These are phyloP conservation scores for Penicillium janthinellum DNA, from an alignment of 2,329 filamentous ascomycete species.

Conservation along the genomic window DNA sequence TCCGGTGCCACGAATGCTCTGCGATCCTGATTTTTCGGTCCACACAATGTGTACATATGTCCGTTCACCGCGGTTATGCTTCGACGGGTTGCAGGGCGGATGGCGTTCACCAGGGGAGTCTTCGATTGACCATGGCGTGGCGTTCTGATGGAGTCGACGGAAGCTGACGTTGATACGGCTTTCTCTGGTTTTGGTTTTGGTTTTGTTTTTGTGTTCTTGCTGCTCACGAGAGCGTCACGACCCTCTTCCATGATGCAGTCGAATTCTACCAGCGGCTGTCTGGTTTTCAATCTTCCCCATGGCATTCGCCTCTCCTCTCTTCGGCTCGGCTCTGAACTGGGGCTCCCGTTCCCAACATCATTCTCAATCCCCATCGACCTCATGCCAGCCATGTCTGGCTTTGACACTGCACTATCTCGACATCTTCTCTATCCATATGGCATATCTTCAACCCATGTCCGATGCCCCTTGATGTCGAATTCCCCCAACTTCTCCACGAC, in stretches of 20 bases:
- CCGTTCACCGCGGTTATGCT: conserved; percentile 13
- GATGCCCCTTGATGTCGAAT: background rate
- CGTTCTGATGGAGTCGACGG: conserved; percentile 17
- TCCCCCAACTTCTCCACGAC: conserved; percentile 2
- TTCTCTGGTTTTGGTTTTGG: conserved; percentile 2
- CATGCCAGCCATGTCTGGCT: background rate
- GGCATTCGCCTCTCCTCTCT: background rate
- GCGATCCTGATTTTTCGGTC: conserved; percentile 1
- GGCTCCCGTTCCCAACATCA: background rate
- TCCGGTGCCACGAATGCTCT: conserved; percentile 15
- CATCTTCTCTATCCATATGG: conserved; percentile 7
- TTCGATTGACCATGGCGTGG: conserved; percentile 23
- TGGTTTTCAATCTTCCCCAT: background rate
- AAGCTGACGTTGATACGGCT: conserved; percentile 1
- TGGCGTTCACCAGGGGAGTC: conserved; percentile 22
- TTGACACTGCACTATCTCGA: conserved; percentile 2
- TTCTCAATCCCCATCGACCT: background rate
- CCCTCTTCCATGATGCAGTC: background rate
- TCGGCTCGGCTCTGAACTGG: background rate
- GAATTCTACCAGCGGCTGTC: background rate
- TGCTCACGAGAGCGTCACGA: background rate
- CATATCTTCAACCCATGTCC: background rate
- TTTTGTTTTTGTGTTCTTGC: conserved; percentile 1
- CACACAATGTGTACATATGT: conserved; percentile 22
- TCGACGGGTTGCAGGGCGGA: conserved; percentile 16